These are phyloP conservation scores for Puccinia novopanici DNA, from an alignment of 1,284 basidiomycete species.

Conservation along the genomic window DNA sequence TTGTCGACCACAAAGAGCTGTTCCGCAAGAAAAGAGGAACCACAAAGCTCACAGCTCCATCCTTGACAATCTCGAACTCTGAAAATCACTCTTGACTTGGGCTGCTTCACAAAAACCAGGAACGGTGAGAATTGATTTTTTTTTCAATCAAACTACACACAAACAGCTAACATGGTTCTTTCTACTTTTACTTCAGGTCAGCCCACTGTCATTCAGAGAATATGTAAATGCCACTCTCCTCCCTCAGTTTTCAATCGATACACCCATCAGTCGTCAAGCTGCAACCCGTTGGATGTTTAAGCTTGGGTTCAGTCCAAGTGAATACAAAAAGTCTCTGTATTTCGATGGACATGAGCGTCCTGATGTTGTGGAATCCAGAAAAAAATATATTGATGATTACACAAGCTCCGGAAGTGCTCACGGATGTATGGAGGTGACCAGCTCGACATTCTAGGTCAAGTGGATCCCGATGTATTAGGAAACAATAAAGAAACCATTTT, in stretches of 20 bases:
- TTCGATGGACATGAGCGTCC: neutral
- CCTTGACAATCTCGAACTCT: neutral
- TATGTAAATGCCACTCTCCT: neutral
- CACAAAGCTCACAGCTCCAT: neutral
- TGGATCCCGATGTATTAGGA: neutral
- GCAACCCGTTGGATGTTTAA: neutral
- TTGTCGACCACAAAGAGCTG: neutral
- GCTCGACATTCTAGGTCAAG: neutral
- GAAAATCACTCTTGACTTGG: neutral
- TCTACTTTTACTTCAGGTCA: neutral
- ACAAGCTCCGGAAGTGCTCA: neutral
- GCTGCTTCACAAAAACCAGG: slow-evolving; percentile 3
- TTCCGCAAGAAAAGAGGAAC: no score
- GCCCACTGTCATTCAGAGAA: neutral
- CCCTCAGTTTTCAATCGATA: neutral
- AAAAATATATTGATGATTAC: slow-evolving; percentile 5
- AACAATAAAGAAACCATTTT: neutral
- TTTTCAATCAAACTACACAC: neutral
- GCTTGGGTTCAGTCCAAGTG: neutral
- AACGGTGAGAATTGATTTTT: neutral
- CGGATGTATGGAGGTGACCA: neutral
- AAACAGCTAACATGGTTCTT: no score
- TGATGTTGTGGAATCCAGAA: no score
- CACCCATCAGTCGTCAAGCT: neutral
- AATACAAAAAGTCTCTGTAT: neutral